Base-by-base conservation (phyloP, 306 rosid genomes). In the Quercus berberidifolia region DNA sequence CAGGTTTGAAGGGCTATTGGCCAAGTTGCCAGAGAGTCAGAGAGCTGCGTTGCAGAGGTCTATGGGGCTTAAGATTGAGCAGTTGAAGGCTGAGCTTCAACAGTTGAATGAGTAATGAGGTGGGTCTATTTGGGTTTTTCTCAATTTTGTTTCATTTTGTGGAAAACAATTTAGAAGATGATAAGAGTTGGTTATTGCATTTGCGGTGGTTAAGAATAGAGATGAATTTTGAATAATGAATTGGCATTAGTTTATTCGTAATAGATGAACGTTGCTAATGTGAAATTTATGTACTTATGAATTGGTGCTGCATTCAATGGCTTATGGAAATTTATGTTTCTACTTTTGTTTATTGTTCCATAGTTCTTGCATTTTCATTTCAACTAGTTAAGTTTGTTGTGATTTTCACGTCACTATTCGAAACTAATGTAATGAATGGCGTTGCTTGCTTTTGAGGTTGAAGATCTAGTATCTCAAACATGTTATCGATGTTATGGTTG, bases 11-110 rank as follows among this genome's bases (percentile, higher is more conserved):
- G 90, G 82, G 21, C 79, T 95, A 33, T 71, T 85, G 79, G 88
- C 84, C 2, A 92, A 82, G 91, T 79, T 89, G 79, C 52, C 97
- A 1, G 96, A 95, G 74, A 86, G 41, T 76, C 89, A 89, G 35
- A 89, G 60, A 71, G 86, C 85, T 17, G 96, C 90, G 60, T 56
- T 92, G 83, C 93, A 83, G 88, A 91, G 98, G 68, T 88, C 96
- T 0, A 95, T 92, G 98, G 99, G 99, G 21, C 86, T 91, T 67
- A 95, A 95, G 86, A 95, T 95, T 82, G 94, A 91, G 82, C 98
- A 95, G 82, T 71, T 95, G 84, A 95, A 95, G 76, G 99, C 97
- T 35, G 99, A 95, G 85, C 85, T 94, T 71, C 73, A 82, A 20
- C 99, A 91, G 86, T 83, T 94, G 70, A 85, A 92, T 78, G 99